Conservation (phyloP, 108 stramenopile genomes). For the Cyclostephanos tholiformis region DNA sequence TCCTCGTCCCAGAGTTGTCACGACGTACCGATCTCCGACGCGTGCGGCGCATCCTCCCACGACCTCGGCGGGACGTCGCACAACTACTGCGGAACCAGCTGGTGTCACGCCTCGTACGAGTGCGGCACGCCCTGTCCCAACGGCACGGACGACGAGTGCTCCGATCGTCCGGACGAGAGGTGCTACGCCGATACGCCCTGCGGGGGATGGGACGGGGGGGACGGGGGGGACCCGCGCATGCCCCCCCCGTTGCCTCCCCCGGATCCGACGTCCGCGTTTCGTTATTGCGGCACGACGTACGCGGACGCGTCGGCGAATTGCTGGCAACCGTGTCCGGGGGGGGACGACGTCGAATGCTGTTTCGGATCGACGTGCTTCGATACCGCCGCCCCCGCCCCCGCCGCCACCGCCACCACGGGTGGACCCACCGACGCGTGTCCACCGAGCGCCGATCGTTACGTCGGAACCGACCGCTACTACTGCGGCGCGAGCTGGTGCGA, state of each 20-base stretch:
- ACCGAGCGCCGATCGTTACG: slow-evolving; percentile 18
- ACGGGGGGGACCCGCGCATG: no score
- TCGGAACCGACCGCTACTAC: slow-evolving; percentile 63
- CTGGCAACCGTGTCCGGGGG: slow-evolving; percentile 51
- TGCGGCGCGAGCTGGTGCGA: slow-evolving; percentile 85
- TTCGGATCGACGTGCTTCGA: slow-evolving; percentile 39
- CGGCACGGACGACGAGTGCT: slow-evolving; percentile 20
- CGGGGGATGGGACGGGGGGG: no score
- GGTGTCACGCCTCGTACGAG: slow-evolving; percentile 44
- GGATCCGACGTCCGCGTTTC: slow-evolving; percentile 4
- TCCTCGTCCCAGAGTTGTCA: slow-evolving; percentile 14
- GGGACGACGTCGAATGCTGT: slow-evolving; percentile 37
- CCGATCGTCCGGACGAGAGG: not conserved
- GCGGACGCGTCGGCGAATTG: slow-evolving; percentile 31
- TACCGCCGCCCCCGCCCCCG: slow-evolving; percentile 12
- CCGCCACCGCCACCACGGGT: no score
- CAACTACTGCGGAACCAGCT: slow-evolving; percentile 33
- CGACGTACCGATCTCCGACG: slow-evolving; percentile 1
- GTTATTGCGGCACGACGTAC: slow-evolving; percentile 31
- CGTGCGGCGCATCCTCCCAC: slow-evolving; percentile 8
- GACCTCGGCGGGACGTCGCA: slow-evolving; percentile 18
- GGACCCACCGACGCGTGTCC: no score
- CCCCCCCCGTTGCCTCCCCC: slow-evolving; percentile 6
- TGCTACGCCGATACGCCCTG: slow-evolving; percentile 43
- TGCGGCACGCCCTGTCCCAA: slow-evolving; percentile 38